A percentile compares a stretch with the other conserved stretches of the same genome.
Evolutionary conservation across 371 early-diverging fungal species (phyloP).

Genomic region (Lichtheimia corymbifera): DNA sequence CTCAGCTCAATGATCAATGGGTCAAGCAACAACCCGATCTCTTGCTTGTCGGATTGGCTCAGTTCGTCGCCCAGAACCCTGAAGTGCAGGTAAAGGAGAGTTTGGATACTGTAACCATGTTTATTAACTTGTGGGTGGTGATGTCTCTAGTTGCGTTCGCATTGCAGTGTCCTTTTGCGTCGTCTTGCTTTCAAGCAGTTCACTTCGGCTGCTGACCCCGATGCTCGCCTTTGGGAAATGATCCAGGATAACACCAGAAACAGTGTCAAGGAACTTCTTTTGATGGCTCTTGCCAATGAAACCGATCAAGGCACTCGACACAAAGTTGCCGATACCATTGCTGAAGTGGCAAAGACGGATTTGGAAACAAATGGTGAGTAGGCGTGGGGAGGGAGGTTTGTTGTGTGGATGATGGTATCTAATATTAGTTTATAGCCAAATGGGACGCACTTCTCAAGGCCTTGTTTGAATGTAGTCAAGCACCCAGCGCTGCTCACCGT

Average conservation of each 20-base stretch:
- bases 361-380: constrained; percentile 64
- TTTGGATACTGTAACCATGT: not conserved
- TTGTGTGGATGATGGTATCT: not conserved
- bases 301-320: constrained; percentile 72
- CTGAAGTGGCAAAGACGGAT: constrained; percentile 82
- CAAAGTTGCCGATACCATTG: constrained; percentile 90
- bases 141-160: constrained; percentile 74
- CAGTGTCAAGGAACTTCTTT: constrained; percentile 70
- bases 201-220: constrained; percentile 46
- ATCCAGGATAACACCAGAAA: constrained; percentile 66
- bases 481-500: constrained; percentile 73
- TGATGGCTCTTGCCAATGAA: constrained; percentile 78
- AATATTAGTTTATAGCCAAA: constrained; percentile 35
- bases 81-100: constrained; percentile 50
- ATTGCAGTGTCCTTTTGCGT: constrained; percentile 87
- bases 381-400: no score
- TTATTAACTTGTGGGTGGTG: not conserved
- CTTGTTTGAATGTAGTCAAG: constrained; percentile 78
- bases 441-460: constrained; percentile 85
- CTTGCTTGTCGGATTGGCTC: constrained; percentile 68
- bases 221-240: constrained; percentile 70
- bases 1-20: constrained; percentile 73
- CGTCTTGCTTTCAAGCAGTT: constrained; percentile 77
- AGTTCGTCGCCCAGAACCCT: constrained; percentile 55
- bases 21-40: constrained; percentile 68